Evolutionary conservation across 352 stramenopile species (phyloP), one percentile per base, ranked within the genome.

Genomic region (Phytophthora macrochlamydospora): DNA sequence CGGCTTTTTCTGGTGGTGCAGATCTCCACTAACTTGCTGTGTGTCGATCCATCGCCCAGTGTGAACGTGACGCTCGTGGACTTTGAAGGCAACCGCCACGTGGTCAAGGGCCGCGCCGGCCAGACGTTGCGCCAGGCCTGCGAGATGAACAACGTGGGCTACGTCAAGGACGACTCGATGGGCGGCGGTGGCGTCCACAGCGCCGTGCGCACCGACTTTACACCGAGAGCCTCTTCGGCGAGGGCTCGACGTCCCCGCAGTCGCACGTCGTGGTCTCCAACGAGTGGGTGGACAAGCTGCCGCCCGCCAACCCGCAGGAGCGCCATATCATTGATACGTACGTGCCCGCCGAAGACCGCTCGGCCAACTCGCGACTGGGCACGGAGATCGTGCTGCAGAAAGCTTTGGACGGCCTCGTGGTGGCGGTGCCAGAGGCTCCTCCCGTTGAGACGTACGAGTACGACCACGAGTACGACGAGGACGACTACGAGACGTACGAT

Each of bases 251-350:
- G 56, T 95, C 87, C 42, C 81, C 87, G 28, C 87, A 92, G 71
- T 96, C 89, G 61, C 89, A 96, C 71, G 86, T 96, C 6, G 82
- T 96, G 48, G 74, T 96, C 53, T 86, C 89, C 54, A 94, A 96
- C 77, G 87, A 95, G 71, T 96, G 89, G 89, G 77, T 94, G 57
- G n/a, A 57, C 64, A 93, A 92, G 78, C 71, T 96, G 32, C 83
- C 79, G 32, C 37, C 72, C 54, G 71, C 86, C 14, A 92, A 93
- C 65, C 53, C 68, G 24, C 79, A 91, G 65, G 87, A 96, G 81
- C 73, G 77, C 38, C 86, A 94, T 67, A 83, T 94, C 32, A 83
- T 96, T 37, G 69, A 85, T 48, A 77, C 59, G 57, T 94, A 94
- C 73, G 89, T 95, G 35, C 86, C 87, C 8, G 72, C 77, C 13